Evolutionary conservation across 306 rosid genomes (phyloP), one percentile per base, ranked within the genome.

Genomic region (Begonia loranthoides): DNA sequence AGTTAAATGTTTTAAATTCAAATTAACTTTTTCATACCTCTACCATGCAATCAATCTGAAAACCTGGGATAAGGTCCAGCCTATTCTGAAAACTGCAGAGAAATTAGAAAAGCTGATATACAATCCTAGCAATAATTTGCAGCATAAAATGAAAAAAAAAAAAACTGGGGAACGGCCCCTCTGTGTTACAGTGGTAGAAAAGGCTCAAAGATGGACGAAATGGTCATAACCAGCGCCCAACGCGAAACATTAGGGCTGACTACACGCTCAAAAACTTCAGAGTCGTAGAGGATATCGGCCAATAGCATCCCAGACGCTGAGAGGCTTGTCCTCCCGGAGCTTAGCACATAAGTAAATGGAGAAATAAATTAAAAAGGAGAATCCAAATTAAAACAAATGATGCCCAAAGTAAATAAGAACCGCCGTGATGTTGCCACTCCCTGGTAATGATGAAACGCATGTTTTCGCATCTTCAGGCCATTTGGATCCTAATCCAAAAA

Each of bases 291-390:
- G 59, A 65, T 60, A 49, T 62, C 63, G 21, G 92, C 87, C 41
- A 90, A 66, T 52, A 85, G 60, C 78, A 85, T 40, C 66, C 97
- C 97, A n/a, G 97, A 90, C 57, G 97, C 87, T 52, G 97, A 90
- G 40, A 85, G 78, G n/a, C 87, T 85, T 45, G 95, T 90, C 58
- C 66, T 87, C 38, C 97, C 97, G 56, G 87, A 85, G 52, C 97
- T 90, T 66, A 48, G 60, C 68, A 69, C 61, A 62, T n/a, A 50
- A 47, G 3, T 28, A 28, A 28, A 28, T 28, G 36, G 36, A 28
- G 36, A 28, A 28, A 28, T 28, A 28, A 7, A 7, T 5, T 28
- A 28, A 28, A 28, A 28, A 28, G 36, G 9, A 16, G 22, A 63
- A 36, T 57, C 52, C 41, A 61, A 45, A 38, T 16, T 28, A 28